Evolutionary conservation across 345 rosid species (phyloP).

Genomic region (Arabis hirsuta): DNA sequence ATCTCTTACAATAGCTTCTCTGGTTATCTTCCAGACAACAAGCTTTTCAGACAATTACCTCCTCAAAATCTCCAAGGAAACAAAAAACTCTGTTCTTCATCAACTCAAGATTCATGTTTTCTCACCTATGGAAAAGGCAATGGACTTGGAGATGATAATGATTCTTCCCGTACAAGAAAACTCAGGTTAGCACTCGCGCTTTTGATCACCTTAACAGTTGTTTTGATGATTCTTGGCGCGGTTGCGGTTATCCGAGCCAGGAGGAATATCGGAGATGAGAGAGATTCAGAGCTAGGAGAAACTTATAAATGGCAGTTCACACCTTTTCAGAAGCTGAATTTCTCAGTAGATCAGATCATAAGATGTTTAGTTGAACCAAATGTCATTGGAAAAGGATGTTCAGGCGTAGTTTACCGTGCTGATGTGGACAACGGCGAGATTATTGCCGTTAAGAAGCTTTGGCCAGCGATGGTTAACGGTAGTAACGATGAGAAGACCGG

Average conservation of each 20-base stretch:
- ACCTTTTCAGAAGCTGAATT: conserved; percentile 93
- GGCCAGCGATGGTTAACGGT: conserved; percentile 67
- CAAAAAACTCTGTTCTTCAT: conserved; percentile 65
- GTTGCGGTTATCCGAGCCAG: conserved; percentile 65
- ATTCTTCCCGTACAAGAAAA: conserved; percentile 52
- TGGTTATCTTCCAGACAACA: conserved; percentile 87
- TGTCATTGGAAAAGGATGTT: conserved; percentile 93
- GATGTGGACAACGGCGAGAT: conserved; percentile 84
- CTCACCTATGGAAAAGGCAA: conserved; percentile 42
- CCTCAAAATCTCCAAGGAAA: conserved; percentile 65
- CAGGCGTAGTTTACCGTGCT: conserved; percentile 90
- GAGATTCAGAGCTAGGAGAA: conserved; percentile 83
- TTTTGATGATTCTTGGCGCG: conserved; percentile 74
- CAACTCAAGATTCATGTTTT: conserved; percentile 68
- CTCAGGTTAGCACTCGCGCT: conserved; percentile 76
- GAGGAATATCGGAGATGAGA: conserved; percentile 54
- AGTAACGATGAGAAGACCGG: conserved; percentile 57
- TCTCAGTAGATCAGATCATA: conserved; percentile 81
- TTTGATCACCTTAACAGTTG: conserved; percentile 67
- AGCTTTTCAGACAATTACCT: conserved; percentile 71
- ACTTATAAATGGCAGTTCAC: conserved; percentile 94
- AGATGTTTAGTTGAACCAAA: conserved; percentile 80
- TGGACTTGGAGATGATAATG: conserved; percentile 45
- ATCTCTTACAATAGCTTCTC: conserved; percentile 81
- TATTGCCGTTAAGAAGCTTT: conserved; percentile 92